phyloP scores from a whole-genome alignment of 441 rosid species.

The Melastoma candidum region DNA sequence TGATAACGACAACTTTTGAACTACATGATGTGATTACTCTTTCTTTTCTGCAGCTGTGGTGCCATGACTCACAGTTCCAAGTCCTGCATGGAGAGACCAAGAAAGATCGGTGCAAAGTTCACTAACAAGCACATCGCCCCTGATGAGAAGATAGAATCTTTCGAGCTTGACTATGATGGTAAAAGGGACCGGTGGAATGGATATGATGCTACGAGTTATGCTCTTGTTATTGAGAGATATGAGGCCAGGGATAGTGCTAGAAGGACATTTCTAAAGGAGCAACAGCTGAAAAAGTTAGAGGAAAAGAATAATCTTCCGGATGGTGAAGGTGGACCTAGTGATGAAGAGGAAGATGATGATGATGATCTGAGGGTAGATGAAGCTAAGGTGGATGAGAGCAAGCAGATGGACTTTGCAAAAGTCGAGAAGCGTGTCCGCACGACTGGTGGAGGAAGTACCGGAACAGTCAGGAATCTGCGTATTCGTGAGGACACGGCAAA shows the following conservation, averaged over 20 bases:
- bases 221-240: conserved; percentile 47
- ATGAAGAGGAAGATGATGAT: conserved; percentile 11
- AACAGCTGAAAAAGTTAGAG: conserved; percentile 61
- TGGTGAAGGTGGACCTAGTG: conserved; percentile 32
- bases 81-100: conserved; percentile 62
- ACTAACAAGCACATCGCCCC: conserved; percentile 66
- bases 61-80: conserved; percentile 61
- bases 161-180: conserved; percentile 73
- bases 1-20: no score
- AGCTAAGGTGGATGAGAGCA: conserved; percentile 91
- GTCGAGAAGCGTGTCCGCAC: conserved; percentile 94
- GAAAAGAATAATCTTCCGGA: conserved; percentile 46
- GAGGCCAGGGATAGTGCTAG: conserved; percentile 74
- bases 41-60: conserved; percentile 44
- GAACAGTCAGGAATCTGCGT: conserved; percentile 82
- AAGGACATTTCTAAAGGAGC: conserved; percentile 47
- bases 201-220: conserved; percentile 45
- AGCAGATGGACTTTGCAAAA: conserved; percentile 88
- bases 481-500: conserved; percentile 88
- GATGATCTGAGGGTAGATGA: conserved; percentile 73
- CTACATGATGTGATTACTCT: no score
- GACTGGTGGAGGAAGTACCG: conserved; percentile 94
- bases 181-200: conserved; percentile 83
- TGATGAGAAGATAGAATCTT: conserved; percentile 62
- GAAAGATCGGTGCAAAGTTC: conserved; percentile 59